Percentiles rank a stretch among this genome's conserved stretches.
Evolutionary conservation across 352 stramenopile genomes (phyloP).

Genomic region (Plasmopara halstedii): DNA sequence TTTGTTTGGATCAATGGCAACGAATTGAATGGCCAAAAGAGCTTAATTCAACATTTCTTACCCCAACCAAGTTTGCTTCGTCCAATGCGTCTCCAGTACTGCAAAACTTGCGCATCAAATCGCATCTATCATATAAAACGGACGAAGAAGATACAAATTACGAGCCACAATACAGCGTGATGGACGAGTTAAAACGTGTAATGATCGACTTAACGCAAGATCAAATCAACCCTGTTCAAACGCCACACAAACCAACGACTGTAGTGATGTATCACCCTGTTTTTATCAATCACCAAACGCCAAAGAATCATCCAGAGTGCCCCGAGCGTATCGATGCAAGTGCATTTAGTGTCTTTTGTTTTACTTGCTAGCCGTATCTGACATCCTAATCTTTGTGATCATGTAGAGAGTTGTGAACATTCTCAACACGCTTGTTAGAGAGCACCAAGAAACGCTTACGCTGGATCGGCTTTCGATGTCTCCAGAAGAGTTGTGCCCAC

Average conservation of each 20-base stretch:
- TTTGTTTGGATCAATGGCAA: conserved; percentile 57
- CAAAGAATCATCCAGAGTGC: conserved; percentile 75
- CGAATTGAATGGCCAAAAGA: conserved; percentile 52
- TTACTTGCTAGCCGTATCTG: conserved; percentile 6
- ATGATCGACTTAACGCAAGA: conserved; percentile 75
- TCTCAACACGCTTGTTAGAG: conserved; percentile 50
- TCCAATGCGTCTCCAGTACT: conserved; percentile 6
- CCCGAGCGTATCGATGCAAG: conserved; percentile 72
- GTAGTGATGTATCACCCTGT: conserved; percentile 77
- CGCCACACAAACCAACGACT: conserved; percentile 38
- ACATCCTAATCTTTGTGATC: conserved; percentile 4
- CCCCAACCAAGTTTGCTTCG: conserved; percentile 8
- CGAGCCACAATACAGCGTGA: conserved; percentile 23
- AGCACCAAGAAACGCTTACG: conserved; percentile 55
- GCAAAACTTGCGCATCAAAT: conserved; percentile 26
- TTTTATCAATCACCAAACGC: conserved; percentile 80
- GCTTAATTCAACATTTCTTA: conserved; percentile 43
- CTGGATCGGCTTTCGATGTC: conserved; percentile 58
- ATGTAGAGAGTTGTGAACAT: conserved; percentile 64
- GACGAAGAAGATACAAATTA: conserved; percentile 14
- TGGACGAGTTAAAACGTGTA: conserved; percentile 70
- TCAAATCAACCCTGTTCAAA: conserved; percentile 17
- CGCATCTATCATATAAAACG: conserved; percentile 2
- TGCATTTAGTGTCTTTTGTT: conserved; percentile 9
- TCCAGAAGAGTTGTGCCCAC: conserved; percentile 64